Evolutionary conservation across 169 alveolate genomes (phyloP), one percentile per base, ranked within the genome.

Genomic region (Cryptosporidium canis): DNA sequence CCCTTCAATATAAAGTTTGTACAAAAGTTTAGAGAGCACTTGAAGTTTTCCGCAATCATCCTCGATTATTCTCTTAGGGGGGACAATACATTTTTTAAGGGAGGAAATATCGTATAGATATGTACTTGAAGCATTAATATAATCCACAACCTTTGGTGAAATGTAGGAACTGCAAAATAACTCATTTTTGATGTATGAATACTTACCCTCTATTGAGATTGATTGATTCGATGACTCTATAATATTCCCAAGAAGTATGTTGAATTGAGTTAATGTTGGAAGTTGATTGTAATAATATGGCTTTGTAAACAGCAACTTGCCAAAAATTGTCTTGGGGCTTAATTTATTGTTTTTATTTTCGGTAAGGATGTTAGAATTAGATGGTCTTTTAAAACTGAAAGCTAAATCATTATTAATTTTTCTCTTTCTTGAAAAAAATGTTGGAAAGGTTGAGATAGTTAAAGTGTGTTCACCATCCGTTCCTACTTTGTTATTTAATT

Each of bases 11-110:
- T 95, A 94, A 48, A 98, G 95, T 65, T 92, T 94, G 72, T 95
- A 92, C 35, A 98, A 92, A 39, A 98, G 91, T 21, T 72, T 47
- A 66, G 91, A 94, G 72, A 95, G 87, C 4, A 95, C 95, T 58
- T 90, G 93, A 47, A 95, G 91, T 93, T 98, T 98, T 3, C 99
- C 99, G 83, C 99, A 97, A 90, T 98, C 99, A 83, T 96, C 93
- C 53, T 94, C 93, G 39, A 95, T 92, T 27, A 91, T 85, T 47
- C 94, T 90, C 58, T 91, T 90, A 11, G 94, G 91, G 1, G 98
- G 98, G 71, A 94, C 92, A 7, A 94, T 83, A 55, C 92, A 83
- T 65, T 77, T 56, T 39, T 77, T 27, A 39, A 77, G 63, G 14
- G 35, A 77, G 1, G 72, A 39, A 55, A 33, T 14, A n/a, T 45